phyloP scores from a whole-genome alignment of 1,284 basidiomycete genomes.

The Trametes versicolor region DNA sequence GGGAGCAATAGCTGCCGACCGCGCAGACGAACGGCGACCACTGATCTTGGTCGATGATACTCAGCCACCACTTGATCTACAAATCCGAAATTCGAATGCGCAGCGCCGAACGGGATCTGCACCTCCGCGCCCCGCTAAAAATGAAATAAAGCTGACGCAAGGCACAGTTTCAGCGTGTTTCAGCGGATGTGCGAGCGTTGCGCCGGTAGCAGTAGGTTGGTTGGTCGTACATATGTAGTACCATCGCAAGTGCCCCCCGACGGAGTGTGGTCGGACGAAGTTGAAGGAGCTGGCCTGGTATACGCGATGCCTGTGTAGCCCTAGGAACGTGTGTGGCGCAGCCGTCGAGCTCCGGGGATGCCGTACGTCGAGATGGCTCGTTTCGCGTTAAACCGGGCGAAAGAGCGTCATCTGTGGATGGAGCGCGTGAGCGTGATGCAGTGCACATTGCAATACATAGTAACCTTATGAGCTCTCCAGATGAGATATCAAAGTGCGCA shows the following conservation, averaged over 20 bases:
- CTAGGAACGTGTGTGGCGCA: constrained; percentile 24
- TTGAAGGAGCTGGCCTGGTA: neutral
- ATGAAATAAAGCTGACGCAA: too few relatives aligned
- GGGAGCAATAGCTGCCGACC: too few relatives aligned
- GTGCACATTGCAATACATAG: too few relatives aligned
- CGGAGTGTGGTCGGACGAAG: neutral
- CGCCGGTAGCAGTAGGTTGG: too few relatives aligned
- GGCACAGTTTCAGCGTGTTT: too few relatives aligned
- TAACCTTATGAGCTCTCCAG: too few relatives aligned
- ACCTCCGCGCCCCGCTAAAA: neutral
- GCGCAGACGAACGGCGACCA: too few relatives aligned
- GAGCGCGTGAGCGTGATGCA: neutral
- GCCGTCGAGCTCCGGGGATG: neutral
- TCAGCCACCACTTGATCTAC: neutral
- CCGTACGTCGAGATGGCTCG: neutral
- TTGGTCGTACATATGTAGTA: neutral
- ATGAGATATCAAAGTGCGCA: too few relatives aligned
- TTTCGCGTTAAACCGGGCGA: neutral
- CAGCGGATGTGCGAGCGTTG: too few relatives aligned
- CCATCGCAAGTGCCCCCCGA: neutral
- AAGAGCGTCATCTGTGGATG: neutral
- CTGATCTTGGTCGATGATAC: neutral
- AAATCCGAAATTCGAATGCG: neutral
- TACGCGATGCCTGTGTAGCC: neutral
- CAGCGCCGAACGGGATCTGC: neutral